Evolutionary conservation across 2,329 filamentous ascomycete genomes (phyloP).

Genomic region (Colletotrichum coccodes): DNA sequence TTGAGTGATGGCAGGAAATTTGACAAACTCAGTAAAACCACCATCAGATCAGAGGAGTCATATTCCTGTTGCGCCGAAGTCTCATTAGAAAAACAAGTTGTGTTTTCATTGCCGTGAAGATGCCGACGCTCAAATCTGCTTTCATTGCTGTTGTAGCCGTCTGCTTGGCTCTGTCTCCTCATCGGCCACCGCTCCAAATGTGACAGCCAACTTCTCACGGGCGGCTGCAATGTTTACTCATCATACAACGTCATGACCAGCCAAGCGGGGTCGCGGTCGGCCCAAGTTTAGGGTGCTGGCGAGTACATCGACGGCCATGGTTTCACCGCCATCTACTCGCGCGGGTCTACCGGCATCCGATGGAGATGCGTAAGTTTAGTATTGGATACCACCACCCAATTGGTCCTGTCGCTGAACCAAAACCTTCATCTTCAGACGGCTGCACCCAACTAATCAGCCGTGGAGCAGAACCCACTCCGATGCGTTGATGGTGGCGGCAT

Average conservation of each 20-base stretch:
- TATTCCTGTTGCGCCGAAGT: too few relatives aligned
- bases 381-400: neutral
- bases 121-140: too few relatives aligned
- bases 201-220: too few relatives aligned
- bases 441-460: constrained; percentile 4
- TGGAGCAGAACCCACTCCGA: constrained; percentile 1
- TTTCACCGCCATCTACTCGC: neutral
- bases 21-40: too few relatives aligned
- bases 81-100: too few relatives aligned
- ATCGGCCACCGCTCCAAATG: too few relatives aligned
- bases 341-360: constrained; percentile 14
- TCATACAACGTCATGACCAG: neutral
- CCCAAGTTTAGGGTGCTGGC: neutral
- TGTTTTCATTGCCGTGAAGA: too few relatives aligned
- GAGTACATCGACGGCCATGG: constrained; percentile 7
- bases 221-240: too few relatives aligned
- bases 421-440: neutral
- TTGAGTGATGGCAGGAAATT: too few relatives aligned
- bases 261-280: constrained; percentile 14
- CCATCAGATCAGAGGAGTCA: too few relatives aligned
- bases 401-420: neutral
- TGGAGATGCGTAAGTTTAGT: constrained; percentile 9
- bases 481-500: constrained; percentile 4
- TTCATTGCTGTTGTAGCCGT: too few relatives aligned
- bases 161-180: too few relatives aligned